Evolutionary conservation across 192 early-diverging fungal genomes (phyloP), one percentile per base, ranked within the genome.

Genomic region (Gonapodya prolifera): DNA sequence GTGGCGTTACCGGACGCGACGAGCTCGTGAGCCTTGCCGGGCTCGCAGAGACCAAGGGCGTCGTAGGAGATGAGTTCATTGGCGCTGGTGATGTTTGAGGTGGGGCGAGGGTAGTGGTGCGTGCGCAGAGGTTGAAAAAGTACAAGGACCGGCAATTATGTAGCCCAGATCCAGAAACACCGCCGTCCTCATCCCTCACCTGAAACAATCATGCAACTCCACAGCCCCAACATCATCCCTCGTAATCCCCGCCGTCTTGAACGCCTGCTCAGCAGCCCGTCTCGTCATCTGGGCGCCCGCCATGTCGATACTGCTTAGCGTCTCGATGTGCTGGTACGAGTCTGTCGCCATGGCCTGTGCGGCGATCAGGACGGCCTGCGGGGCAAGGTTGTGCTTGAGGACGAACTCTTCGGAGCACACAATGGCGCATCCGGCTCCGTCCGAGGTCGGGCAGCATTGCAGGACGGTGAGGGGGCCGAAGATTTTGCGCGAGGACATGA

Each of bases 361-460:
- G 69, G 83, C 86, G 34, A 93, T 84, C 81, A 92, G 91, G 1
- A 92, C 82, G 2, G 90, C 91, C 81, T 92, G 91, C 33, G 84
- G 83, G 79, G 80, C 81, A 1, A 93, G 79, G 34, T 81, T 78
- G 80, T 93, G 81, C 70, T 90, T 84, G 32, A 69, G 70, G 17
- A 93, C 90, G 81, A 91, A 93, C 36, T 79, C 84, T 77, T 91
- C 91, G 0, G 87, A 91, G 30, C 87, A 87, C n/a, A 92, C 71
- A 69, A 92, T 86, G 31, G 28, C 18, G 28, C 8, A 2, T 30
- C 84, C 91, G 32, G 90, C 85, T n/a, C 91, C 91, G 77, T 92
- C 91, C 0, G 91, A 91, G 16, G 90, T 92, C 32, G 91, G 91
- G 77, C 88, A 91, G 82, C 91, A 92, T 81, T 92, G 91, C 13